Base-by-base conservation (phyloP, 2,329 filamentous ascomycete species). In the Sclerotinia sclerotiorum region DNA sequence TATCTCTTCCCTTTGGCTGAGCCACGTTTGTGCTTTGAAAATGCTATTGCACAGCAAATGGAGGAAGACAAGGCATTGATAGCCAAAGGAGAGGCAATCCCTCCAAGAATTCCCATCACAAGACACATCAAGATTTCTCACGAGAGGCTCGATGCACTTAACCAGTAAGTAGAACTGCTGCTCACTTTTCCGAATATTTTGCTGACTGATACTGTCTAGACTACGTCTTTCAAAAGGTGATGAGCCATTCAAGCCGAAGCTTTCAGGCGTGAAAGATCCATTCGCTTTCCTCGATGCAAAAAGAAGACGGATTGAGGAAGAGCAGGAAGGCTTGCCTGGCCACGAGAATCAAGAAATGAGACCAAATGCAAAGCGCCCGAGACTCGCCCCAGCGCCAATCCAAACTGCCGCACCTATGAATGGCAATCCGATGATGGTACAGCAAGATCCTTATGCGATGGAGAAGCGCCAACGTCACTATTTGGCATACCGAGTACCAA, bases 321-420 rank as follows among this genome's bases (percentile, higher is more conserved):
- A 35, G 29, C 29, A 35, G 21, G 13, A 0, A 11, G 46, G 27
- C 21, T 0, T 19, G 1, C 13, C 32, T 17, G 21, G 13, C 0
- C 21, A 4, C 6, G 7, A 0, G 4, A 27, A 0, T 7, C 29
- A n/a, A 0, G 29, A 19, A 19, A 27, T 8, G 21, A 6, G 1
- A 17, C 58, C 13, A 11, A 4, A 17, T 0, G 29, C 3, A 6
- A 61, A 48, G 44, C 42, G 57, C 10, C 19, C 19, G 3, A 32
- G 27, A 48, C 6, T 17, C 7, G 24, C 27, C 5, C 6, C 27
- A 24, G 17, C 21, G 49, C 19, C 27, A 0, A n/a, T 11, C 10
- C 2, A 46, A 5, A 0, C 4, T 24, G 5, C 1, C 11, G 5
- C 0, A 21, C 32, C 54, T 6, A 1, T 5, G 2, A 35, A 6